Conservation (phyloP, 2,329 filamentous ascomycete species). For the Beauveria pseudobassiana region DNA sequence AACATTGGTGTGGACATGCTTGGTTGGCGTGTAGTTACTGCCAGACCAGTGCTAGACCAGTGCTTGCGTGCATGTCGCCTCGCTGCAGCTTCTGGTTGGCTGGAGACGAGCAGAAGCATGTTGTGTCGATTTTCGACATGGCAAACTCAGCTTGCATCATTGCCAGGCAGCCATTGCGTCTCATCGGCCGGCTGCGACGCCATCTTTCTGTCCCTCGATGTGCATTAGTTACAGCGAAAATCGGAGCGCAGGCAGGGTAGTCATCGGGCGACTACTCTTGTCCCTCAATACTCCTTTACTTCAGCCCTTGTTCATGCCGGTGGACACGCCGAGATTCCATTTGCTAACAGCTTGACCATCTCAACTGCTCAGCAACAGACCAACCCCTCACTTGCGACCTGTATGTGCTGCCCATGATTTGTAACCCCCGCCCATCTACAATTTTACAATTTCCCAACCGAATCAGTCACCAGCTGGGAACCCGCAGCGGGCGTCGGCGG, state of each 20-base stretch:
- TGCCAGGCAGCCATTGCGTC: not conserved
- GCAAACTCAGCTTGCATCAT: not conserved
- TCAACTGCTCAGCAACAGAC: not conserved
- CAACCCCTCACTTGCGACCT: not conserved
- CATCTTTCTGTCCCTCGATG: not conserved
- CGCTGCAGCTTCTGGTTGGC: not conserved
- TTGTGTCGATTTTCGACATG: not conserved
- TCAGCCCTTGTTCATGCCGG: not conserved
- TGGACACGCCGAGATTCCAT: not conserved
- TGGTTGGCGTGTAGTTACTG: not conserved
- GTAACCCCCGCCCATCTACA: not conserved
- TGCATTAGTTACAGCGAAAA: not conserved
- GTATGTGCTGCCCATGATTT: not conserved
- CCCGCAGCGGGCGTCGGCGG: not conserved
- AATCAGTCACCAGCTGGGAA: not conserved
- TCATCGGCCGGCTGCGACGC: constrained; percentile 4
- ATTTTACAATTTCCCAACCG: not conserved
- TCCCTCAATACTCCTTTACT: not conserved
- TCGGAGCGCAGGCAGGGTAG: not conserved
- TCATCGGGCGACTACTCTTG: no score
- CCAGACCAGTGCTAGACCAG: not conserved
- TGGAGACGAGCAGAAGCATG: not conserved
- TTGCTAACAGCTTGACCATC: not conserved
- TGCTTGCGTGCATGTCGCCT: not conserved
- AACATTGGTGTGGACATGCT: not conserved